These are phyloP conservation scores for Vitis amurensis DNA, from an alignment of 164 flowering plant genomes.

Conservation along the genomic window DNA sequence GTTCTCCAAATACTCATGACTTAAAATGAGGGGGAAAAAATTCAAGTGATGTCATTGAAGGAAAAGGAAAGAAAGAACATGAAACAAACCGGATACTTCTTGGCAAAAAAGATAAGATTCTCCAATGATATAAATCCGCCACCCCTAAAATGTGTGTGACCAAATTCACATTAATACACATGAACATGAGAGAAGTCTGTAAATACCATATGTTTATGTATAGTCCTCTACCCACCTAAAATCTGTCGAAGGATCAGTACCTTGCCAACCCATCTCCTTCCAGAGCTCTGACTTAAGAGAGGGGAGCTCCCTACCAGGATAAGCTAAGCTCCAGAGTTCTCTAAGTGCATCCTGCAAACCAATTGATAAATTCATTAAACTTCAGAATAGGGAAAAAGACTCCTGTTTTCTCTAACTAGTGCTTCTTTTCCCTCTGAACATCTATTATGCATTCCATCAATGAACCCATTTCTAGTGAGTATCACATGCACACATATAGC, in stretches of 20 bases:
- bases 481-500: not conserved
- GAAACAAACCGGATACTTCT: constrained; percentile 71
- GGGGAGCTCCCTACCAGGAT: constrained; percentile 75
- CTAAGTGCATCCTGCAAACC: constrained; percentile 80
- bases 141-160: constrained; percentile 54
- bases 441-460: not conserved
- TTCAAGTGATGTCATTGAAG: not conserved
- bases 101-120: constrained; percentile 85
- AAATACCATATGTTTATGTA: not conserved
- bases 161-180: constrained; percentile 4
- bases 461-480: not conserved
- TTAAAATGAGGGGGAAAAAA: not conserved
- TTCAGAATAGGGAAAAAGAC: not conserved
- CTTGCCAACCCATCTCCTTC: constrained; percentile 99
- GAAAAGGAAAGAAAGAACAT: not conserved
- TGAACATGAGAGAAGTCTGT: not conserved
- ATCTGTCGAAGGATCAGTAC: constrained; percentile 95
- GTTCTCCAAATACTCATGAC: no score
- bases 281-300: constrained; percentile 83
- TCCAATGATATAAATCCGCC: constrained; percentile 91
- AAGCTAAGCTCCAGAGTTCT: constrained; percentile 85
- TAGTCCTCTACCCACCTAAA: constrained; percentile 55
- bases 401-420: not conserved
- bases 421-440: not conserved
- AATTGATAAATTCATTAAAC: not conserved